These are phyloP conservation scores for Kazachstania taianensis DNA, from an alignment of 805 yeast genomes.

Conservation along the genomic window DNA sequence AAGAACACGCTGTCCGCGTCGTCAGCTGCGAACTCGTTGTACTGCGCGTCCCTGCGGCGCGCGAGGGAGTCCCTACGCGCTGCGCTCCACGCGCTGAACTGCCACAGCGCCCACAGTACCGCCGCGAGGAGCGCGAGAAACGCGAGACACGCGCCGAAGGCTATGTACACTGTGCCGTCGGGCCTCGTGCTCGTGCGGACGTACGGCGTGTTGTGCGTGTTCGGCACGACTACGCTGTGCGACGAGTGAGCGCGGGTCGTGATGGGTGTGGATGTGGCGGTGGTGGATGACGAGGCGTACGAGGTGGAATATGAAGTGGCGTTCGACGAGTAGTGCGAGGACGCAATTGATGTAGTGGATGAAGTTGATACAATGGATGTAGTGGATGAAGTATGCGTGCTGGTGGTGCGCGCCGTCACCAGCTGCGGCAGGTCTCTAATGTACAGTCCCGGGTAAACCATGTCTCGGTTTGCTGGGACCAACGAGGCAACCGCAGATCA, in stretches of 20 bases:
- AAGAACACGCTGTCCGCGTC: neutral
- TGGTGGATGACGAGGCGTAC: neutral
- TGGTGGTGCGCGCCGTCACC: constrained; percentile 3
- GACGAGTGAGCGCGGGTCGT: constrained; percentile 3
- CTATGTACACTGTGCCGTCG: constrained; percentile 69
- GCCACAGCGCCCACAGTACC: constrained; percentile 17
- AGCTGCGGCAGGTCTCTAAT: constrained; percentile 3
- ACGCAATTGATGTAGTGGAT: neutral
- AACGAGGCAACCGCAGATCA: too few species aligned
- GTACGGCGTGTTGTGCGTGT: constrained; percentile 46
- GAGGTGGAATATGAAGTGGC: constrained; percentile 1
- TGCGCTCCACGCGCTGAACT: constrained; percentile 21
- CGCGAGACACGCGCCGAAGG: constrained; percentile 60
- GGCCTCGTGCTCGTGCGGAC: constrained; percentile 31
- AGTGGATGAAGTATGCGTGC: neutral
- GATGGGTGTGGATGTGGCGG: constrained; percentile 2
- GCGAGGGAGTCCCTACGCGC: constrained; percentile 8
- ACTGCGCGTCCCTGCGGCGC: neutral
- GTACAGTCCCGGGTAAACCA: neutral
- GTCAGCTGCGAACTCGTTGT: neutral
- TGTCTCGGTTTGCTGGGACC: too few species aligned
- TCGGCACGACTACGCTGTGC: constrained; percentile 14
- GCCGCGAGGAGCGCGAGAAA: constrained; percentile 32
- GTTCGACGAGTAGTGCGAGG: neutral
- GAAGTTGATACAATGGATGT: constrained; percentile 1